These are phyloP conservation scores for Hymenoscyphus salicellus DNA, from an alignment of 2,329 filamentous ascomycete genomes.

Conservation along the genomic window DNA sequence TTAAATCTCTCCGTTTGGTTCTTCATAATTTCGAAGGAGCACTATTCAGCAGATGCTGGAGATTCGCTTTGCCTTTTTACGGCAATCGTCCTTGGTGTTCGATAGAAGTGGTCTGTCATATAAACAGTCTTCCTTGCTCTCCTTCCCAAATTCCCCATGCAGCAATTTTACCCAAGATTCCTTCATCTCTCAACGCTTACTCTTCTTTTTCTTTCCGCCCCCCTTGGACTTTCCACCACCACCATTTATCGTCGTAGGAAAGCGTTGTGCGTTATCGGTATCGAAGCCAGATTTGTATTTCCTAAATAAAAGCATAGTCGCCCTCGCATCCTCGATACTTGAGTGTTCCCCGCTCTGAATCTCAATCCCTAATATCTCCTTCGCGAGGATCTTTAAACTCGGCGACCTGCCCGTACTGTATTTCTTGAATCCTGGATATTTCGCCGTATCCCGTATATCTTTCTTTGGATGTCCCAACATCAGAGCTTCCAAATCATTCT, in stretches of 20 bases:
- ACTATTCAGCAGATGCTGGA: no score
- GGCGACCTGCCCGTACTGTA: constrained; percentile 67
- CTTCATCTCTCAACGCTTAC: constrained; percentile 20
- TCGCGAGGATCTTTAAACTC: constrained; percentile 57
- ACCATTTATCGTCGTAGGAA: constrained; percentile 39
- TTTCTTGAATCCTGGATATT: constrained; percentile 70
- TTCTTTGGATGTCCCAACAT: constrained; percentile 73
- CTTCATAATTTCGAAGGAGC: no score
- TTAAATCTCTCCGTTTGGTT: no score
- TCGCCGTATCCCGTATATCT: constrained; percentile 82
- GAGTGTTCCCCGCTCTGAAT: constrained; percentile 65
- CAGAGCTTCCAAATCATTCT: constrained; percentile 72
- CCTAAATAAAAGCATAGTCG: constrained; percentile 85
- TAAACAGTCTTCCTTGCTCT: no score
- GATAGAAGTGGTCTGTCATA: no score
- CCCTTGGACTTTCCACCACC: constrained; percentile 40
- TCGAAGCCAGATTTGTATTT: constrained; percentile 84
- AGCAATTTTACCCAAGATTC: neutral
- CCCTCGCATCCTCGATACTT: constrained; percentile 76
- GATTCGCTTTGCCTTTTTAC: no score
- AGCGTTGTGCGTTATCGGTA: constrained; percentile 69
- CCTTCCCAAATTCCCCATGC: no score
- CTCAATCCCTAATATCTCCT: constrained; percentile 56
- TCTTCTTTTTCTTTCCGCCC: constrained; percentile 35
- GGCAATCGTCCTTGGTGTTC: no score